A percentile compares a stretch with the other conserved stretches of the same genome.
These are phyloP conservation scores for Lyophyllum atratum DNA, from an alignment of 768 basidiomycete species.

Conservation along the genomic window DNA sequence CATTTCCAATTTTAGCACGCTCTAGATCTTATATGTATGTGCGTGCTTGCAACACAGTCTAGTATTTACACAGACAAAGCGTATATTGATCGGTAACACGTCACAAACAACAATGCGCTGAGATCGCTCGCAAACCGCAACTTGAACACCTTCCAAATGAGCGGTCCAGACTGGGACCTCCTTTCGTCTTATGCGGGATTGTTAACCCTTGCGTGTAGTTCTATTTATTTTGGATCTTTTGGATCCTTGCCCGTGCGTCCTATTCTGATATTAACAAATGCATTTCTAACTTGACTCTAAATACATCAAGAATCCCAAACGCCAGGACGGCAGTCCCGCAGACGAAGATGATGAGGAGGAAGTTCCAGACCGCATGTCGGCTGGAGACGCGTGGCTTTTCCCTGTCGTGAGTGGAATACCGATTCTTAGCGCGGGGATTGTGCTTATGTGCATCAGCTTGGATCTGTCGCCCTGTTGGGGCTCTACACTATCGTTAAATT, in stretches of 20 bases:
- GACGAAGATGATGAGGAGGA: conserved; percentile 62
- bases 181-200: conserved; percentile 72
- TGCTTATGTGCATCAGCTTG: conserved; percentile 46
- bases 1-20: neutral
- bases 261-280: neutral
- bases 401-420: conserved; percentile 57
- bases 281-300: conserved; percentile 1
- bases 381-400: conserved; percentile 73
- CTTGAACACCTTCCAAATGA: conserved; percentile 11
- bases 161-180: conserved; percentile 52
- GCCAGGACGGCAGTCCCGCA: conserved; percentile 17
- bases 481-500: conserved; percentile 75
- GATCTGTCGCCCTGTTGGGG: conserved; percentile 67
- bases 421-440: neutral
- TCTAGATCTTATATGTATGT: neutral
- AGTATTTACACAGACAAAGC: neutral
- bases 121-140: neutral
- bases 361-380: conserved; percentile 58
- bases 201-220: conserved; percentile 60
- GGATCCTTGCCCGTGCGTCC: conserved; percentile 65
- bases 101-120: conserved; percentile 8
- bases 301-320: conserved; percentile 25
- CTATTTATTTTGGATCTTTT: conserved; percentile 71
- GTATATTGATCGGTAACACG: conserved; percentile 13
- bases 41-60: neutral